Evolutionary conservation across 768 basidiomycete species (phyloP).

Genomic region (Dacryopinax primogenitus): DNA sequence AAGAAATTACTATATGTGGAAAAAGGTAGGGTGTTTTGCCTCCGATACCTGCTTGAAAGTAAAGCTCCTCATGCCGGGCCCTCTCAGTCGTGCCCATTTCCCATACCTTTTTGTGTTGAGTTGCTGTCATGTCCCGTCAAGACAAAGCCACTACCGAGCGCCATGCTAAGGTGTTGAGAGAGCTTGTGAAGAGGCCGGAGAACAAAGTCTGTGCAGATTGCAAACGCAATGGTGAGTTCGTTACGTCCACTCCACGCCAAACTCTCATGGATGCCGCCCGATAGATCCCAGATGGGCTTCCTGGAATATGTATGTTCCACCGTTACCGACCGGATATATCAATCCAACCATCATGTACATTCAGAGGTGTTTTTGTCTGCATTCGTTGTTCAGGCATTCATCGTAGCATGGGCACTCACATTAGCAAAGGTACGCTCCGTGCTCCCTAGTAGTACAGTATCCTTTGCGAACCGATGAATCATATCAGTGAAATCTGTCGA

Average conservation of each 20-base stretch:
- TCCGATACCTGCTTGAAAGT: not conserved
- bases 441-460: not conserved
- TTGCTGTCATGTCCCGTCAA: slow-evolving; percentile 29
- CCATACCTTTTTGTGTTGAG: not conserved
- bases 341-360: too few relatives aligned
- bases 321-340: too few relatives aligned
- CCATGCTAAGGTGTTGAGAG: slow-evolving; percentile 64
- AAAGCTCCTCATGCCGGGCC: not conserved
- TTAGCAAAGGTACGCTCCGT: slow-evolving; percentile 46
- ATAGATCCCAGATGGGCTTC: slow-evolving; percentile 96
- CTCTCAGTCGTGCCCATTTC: not conserved
- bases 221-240: slow-evolving; percentile 68
- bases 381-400: slow-evolving; percentile 97
- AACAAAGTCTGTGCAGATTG: slow-evolving; percentile 96
- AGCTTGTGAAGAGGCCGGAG: slow-evolving; percentile 74
- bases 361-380: slow-evolving; percentile 83
- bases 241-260: slow-evolving; percentile 19
- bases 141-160: slow-evolving; percentile 79
- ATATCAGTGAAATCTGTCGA: slow-evolving; percentile 79
- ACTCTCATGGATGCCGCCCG: not conserved
- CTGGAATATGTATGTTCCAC: slow-evolving; percentile 86
- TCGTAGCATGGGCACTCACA: slow-evolving; percentile 95
- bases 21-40: too few relatives aligned
- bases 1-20: too few relatives aligned
- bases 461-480: not conserved